phyloP scores from a whole-genome alignment of 148 eudicot genomes.

The Rhododendron ferrugineum region DNA sequence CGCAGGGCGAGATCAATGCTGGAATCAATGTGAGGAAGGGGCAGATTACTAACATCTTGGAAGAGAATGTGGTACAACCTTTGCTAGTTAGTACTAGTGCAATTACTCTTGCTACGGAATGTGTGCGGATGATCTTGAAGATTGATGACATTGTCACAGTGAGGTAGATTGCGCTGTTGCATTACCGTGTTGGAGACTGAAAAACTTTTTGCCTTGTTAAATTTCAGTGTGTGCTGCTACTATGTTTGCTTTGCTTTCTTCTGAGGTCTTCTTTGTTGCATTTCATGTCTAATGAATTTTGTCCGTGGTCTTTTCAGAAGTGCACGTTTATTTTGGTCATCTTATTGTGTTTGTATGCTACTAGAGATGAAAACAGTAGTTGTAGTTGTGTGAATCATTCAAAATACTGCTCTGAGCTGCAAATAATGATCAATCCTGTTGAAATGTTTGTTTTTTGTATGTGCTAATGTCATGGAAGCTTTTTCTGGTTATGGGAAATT shows the following conservation, averaged over 20 bases:
- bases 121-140: constrained; percentile 97
- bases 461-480: neutral
- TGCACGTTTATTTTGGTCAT: neutral
- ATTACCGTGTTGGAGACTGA: neutral
- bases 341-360: neutral
- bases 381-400: neutral
- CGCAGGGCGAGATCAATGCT: constrained; percentile 91
- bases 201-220: constrained; percentile 1
- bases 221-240: constrained; percentile 5
- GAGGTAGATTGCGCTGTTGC: constrained; percentile 44
- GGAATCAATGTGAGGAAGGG: constrained; percentile 99
- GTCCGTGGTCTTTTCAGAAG: neutral
- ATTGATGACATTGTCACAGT: constrained; percentile 98
- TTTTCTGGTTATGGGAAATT: neutral
- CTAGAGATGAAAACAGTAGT: neutral
- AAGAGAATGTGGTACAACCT: constrained; percentile 96
- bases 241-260: neutral
- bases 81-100: constrained; percentile 96
- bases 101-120: constrained; percentile 74
- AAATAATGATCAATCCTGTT: neutral
- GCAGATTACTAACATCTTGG: constrained; percentile 87
- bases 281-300: neutral
- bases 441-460: neutral
- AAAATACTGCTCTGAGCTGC: neutral
- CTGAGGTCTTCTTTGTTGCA: neutral